Evolutionary conservation across 164 flowering plant species (phyloP).

Genomic region (Platanus orientalis): DNA sequence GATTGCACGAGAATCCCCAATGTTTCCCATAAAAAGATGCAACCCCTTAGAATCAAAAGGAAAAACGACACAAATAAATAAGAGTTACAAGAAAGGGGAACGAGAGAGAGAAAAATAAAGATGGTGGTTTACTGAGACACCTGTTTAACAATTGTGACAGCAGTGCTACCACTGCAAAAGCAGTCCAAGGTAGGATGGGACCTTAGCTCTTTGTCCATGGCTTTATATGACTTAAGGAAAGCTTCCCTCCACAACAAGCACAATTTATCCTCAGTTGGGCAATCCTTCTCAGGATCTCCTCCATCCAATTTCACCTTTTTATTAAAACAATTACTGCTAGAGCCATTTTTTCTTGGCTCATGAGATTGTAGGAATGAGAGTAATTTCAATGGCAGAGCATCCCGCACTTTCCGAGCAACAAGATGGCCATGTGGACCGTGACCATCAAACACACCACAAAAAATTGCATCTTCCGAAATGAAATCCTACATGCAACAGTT

Average conservation of each 20-base stretch:
- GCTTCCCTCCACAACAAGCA: constrained; percentile 64
- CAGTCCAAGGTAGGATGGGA: constrained; percentile 79
- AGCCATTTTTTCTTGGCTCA: constrained; percentile 38
- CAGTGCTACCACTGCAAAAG: constrained; percentile 96
- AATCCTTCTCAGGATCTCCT: constrained; percentile 38
- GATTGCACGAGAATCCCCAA: constrained; percentile 96
- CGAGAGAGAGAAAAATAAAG: background rate
- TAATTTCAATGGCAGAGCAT: constrained; percentile 66
- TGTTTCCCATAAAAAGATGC: constrained; percentile 76
- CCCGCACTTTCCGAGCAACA: constrained; percentile 90
- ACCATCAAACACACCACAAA: constrained; percentile 97
- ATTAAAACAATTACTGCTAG: constrained; percentile 37
- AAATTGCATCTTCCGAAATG: constrained; percentile 60
- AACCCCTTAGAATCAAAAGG: constrained; percentile 46
- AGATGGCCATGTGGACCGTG: constrained; percentile 94
- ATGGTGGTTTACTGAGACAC: constrained; percentile 22
- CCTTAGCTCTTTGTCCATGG: constrained; percentile 89
- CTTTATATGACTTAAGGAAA: constrained; percentile 70
- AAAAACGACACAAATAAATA: background rate
- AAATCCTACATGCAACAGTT: constrained; percentile 55
- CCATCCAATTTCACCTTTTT: constrained; percentile 32
- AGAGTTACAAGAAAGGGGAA: constrained; percentile 2
- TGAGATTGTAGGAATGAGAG: constrained; percentile 42
- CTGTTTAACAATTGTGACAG: constrained; percentile 84
- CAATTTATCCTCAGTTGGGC: constrained; percentile 40